These are phyloP conservation scores for Inga leiocalycina DNA, from an alignment of 306 rosid genomes.

Conservation along the genomic window DNA sequence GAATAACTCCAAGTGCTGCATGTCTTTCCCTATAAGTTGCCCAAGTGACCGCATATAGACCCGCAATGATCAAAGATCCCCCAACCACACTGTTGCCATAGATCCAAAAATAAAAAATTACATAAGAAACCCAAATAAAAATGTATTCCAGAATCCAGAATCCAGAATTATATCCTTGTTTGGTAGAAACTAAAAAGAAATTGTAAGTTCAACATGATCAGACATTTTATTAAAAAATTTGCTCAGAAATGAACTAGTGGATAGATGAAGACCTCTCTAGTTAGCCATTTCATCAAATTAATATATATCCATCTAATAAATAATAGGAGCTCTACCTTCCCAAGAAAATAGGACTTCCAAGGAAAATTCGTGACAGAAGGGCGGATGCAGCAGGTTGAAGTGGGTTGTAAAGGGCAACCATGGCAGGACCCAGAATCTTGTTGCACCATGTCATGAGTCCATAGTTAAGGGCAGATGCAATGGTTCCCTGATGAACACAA, in stretches of 20 bases:
- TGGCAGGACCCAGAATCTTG: conserved; percentile 91
- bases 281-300: background rate
- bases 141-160: conserved; percentile 14
- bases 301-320: conserved; percentile 12
- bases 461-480: conserved; percentile 93
- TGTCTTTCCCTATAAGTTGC: conserved; percentile 77
- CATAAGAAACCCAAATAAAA: conserved; percentile 31
- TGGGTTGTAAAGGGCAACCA: conserved; percentile 96
- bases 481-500: conserved; percentile 63
- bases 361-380: conserved; percentile 76
- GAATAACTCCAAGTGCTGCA: conserved; percentile 48
- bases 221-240: background rate
- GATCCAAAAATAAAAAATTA: conserved; percentile 29
- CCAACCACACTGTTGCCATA: conserved; percentile 71
- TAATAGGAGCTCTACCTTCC: conserved; percentile 75
- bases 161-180: conserved; percentile 5
- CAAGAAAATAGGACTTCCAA: conserved; percentile 88
- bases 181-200: conserved; percentile 9
- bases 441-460: conserved; percentile 96
- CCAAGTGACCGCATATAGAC: conserved; percentile 91
- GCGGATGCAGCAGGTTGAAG: conserved; percentile 96
- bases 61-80: conserved; percentile 75
- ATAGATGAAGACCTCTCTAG: background rate
- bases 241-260: background rate
- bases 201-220: background rate